Evolutionary conservation across 352 stramenopile genomes (phyloP).

Genomic region (Globisporangium polare): DNA sequence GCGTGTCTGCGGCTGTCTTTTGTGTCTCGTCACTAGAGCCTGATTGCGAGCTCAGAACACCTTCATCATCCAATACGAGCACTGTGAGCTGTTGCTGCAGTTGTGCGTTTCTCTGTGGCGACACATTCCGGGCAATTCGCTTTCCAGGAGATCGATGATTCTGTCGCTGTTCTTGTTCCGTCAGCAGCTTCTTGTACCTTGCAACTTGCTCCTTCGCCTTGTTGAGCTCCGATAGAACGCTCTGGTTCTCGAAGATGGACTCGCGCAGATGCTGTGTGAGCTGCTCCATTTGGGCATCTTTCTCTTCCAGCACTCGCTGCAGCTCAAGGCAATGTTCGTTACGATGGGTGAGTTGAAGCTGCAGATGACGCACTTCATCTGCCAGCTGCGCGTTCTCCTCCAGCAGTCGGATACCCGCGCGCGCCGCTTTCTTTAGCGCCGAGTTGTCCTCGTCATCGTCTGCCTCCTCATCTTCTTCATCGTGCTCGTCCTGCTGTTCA

Average conservation of each 20-base stretch:
- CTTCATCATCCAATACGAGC: not conserved
- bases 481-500: not conserved
- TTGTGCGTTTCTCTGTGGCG: not conserved
- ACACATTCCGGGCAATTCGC: not conserved
- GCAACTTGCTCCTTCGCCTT: conserved; percentile 32
- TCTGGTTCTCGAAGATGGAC: conserved; percentile 56
- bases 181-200: conserved; percentile 22
- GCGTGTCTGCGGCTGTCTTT: not conserved
- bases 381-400: conserved; percentile 69
- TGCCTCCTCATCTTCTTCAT: not conserved
- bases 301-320: conserved; percentile 33
- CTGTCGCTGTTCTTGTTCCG: conserved; percentile 11
- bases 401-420: conserved; percentile 60
- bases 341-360: conserved; percentile 32
- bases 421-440: conserved; percentile 52
- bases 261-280: conserved; percentile 45
- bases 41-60: not conserved
- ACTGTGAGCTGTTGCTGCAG: not conserved
- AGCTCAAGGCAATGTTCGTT: conserved; percentile 37
- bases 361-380: conserved; percentile 49
- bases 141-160: conserved; percentile 26
- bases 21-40: not conserved
- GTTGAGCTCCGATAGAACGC: conserved; percentile 39
- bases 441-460: conserved; percentile 29
- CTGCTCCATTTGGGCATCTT: conserved; percentile 30